A percentile compares a stretch with the other conserved stretches of the same genome.
Evolutionary conservation across 2,329 filamentous ascomycete species (phyloP).

Genomic region (Apiospora marii): DNA sequence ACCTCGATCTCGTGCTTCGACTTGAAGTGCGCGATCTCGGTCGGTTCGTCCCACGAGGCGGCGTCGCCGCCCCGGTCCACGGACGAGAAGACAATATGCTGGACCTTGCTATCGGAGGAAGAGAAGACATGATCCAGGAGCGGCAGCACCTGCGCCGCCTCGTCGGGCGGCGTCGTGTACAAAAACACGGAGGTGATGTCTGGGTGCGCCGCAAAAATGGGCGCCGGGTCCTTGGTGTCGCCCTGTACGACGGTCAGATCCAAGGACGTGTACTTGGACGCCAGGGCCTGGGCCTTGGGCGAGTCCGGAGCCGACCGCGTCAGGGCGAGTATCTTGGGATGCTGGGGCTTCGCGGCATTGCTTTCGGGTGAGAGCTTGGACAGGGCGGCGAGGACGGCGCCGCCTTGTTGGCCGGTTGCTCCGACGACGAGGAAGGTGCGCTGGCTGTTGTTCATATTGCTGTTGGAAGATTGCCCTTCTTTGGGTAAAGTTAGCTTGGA

Average conservation of each 20-base stretch:
- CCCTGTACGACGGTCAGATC: conserved; percentile 45
- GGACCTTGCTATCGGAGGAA: conserved; percentile 49
- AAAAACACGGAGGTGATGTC: conserved; percentile 44
- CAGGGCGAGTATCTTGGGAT: conserved; percentile 44
- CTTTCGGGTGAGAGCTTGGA: conserved; percentile 27
- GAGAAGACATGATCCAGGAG: conserved; percentile 45
- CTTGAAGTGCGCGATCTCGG: conserved; percentile 64
- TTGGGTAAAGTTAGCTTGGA: neutral
- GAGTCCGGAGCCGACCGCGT: conserved; percentile 36
- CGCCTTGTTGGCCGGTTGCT: conserved; percentile 47
- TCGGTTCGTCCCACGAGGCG: conserved; percentile 56
- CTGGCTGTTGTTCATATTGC: neutral
- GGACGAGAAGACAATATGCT: conserved; percentile 68
- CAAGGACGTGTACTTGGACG: conserved; percentile 33
- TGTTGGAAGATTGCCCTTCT: neutral
- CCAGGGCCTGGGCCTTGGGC: conserved; percentile 42
- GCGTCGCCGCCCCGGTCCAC: conserved; percentile 69
- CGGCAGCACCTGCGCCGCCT: conserved; percentile 45
- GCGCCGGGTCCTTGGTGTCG: conserved; percentile 40
- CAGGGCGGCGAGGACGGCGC: conserved; percentile 40
- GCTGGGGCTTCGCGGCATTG: conserved; percentile 32
- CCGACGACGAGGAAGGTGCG: conserved; percentile 45
- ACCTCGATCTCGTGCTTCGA: conserved; percentile 67
- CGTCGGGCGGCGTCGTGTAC: conserved; percentile 43
- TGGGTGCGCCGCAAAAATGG: conserved; percentile 45